These are phyloP conservation scores for Pseudotulostoma volvatum DNA, from an alignment of 495 filamentous ascomycete species.

Conservation along the genomic window DNA sequence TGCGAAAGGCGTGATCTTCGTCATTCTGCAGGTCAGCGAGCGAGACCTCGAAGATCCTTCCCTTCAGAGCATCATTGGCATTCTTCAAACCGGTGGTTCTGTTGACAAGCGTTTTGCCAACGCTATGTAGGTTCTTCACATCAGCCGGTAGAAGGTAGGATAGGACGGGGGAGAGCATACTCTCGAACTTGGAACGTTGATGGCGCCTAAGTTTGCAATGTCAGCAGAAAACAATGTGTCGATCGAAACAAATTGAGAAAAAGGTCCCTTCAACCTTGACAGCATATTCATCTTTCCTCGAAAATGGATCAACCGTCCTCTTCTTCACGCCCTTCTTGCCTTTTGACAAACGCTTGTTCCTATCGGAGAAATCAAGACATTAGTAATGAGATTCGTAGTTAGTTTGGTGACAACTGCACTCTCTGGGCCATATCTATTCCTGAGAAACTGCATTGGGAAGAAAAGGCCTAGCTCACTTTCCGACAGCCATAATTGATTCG, in stretches of 20 bases:
- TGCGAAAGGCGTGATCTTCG: slow-evolving; percentile 98
- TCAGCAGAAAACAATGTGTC: background rate
- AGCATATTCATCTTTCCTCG: slow-evolving; percentile 96
- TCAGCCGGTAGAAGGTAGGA: slow-evolving; percentile 9
- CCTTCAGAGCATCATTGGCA: slow-evolving; percentile 96
- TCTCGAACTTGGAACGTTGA: slow-evolving; percentile 91
- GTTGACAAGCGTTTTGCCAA: slow-evolving; percentile 98
- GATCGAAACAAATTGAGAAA: background rate
- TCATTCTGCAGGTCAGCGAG: slow-evolving; percentile 98
- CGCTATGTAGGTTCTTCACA: slow-evolving; percentile 34
- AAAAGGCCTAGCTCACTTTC: slow-evolving; percentile 49
- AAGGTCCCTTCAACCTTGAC: slow-evolving; percentile 54
- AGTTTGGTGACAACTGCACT: background rate
- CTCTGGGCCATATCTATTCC: slow-evolving; percentile 1
- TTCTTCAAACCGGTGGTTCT: slow-evolving; percentile 98
- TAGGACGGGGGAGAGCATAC: slow-evolving; percentile 34
- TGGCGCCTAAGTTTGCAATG: slow-evolving; percentile 52
- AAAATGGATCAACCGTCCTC: slow-evolving; percentile 91
- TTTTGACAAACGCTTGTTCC: slow-evolving; percentile 99
- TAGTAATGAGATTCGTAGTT: slow-evolving; percentile 6
- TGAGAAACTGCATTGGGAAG: slow-evolving; percentile 2
- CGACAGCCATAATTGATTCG: slow-evolving; percentile 82
- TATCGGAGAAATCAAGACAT: slow-evolving; percentile 23
- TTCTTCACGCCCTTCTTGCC: slow-evolving; percentile 99
- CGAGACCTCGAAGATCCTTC: slow-evolving; percentile 96